phyloP scores from a whole-genome alignment of 352 stramenopile genomes.

The Pythium sp. region DNA sequence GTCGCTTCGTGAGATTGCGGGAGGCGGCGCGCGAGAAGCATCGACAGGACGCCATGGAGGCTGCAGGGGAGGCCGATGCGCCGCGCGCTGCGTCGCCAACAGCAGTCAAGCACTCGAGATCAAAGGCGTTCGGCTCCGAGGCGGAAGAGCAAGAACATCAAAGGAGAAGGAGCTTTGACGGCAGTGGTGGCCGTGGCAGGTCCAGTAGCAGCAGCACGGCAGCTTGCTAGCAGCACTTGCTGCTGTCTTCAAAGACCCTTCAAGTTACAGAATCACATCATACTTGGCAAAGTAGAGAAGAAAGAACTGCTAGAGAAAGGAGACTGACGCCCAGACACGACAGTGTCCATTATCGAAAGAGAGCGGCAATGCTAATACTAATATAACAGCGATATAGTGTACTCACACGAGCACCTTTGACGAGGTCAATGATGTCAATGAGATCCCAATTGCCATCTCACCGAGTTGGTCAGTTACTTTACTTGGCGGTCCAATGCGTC shows the following conservation, averaged over 20 bases:
- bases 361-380: background rate
- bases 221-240: background rate
- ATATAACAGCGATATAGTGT: background rate
- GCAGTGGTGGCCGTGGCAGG: too few species aligned
- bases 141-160: background rate
- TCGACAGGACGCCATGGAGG: conserved; percentile 8
- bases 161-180: background rate
- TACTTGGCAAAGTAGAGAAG: background rate
- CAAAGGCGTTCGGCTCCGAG: background rate
- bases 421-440: background rate
- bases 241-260: too few species aligned
- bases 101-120: background rate
- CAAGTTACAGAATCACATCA: background rate
- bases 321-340: background rate
- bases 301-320: background rate
- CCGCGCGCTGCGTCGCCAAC: background rate
- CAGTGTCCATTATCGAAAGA: background rate
- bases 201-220: background rate
- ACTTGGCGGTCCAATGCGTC: background rate
- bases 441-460: background rate
- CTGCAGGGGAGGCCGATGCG: background rate
- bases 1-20: conserved; percentile 51
- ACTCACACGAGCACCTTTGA: background rate
- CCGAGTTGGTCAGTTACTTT: background rate
- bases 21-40: conserved; percentile 26